A percentile compares a stretch with the other conserved stretches of the same genome.
phyloP scores from a whole-genome alignment of 225 moss, liverwort and hornwort species.

The Sphagnum tenellum region DNA sequence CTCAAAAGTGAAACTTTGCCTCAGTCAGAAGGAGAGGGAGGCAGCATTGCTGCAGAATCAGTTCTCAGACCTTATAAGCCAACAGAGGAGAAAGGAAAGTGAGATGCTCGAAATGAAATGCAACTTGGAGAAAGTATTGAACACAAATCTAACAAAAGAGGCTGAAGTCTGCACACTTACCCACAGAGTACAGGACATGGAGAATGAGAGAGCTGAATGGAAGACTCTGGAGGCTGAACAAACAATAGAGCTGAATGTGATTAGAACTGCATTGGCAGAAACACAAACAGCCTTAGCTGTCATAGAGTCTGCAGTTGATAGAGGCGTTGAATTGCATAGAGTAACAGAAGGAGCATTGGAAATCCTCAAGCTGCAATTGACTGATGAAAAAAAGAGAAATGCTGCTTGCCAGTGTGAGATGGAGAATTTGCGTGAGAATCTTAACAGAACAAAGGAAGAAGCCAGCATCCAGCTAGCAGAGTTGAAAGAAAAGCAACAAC shows the following conservation, averaged over 20 bases:
- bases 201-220: slow-evolving; percentile 43
- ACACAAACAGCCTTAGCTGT: slow-evolving; percentile 25
- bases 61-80: slow-evolving; percentile 34
- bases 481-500: slow-evolving; percentile 41
- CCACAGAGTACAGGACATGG: slow-evolving; percentile 35
- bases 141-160: slow-evolving; percentile 26
- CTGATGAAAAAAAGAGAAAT: slow-evolving; percentile 25
- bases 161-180: slow-evolving; percentile 33
- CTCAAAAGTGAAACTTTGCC: slow-evolving; percentile 47
- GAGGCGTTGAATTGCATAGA: slow-evolving; percentile 31
- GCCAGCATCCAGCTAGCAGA: slow-evolving; percentile 29
- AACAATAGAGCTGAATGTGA: slow-evolving; percentile 27
- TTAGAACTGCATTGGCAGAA: slow-evolving; percentile 48
- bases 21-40: slow-evolving; percentile 52
- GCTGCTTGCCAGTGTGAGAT: slow-evolving; percentile 33
- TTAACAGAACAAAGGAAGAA: slow-evolving; percentile 44
- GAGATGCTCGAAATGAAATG: slow-evolving; percentile 63
- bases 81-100: slow-evolving; percentile 51
- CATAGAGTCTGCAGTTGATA: slow-evolving; percentile 35
- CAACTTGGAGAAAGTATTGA: slow-evolving; percentile 46
- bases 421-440: slow-evolving; percentile 49
- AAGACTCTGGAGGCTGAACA: slow-evolving; percentile 33
- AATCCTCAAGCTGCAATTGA: slow-evolving; percentile 36
- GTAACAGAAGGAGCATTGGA: slow-evolving; percentile 57
- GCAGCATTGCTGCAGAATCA: slow-evolving; percentile 32